These are phyloP conservation scores for Trichosporon inkin DNA, from an alignment of 1,284 basidiomycete species.

Conservation along the genomic window DNA sequence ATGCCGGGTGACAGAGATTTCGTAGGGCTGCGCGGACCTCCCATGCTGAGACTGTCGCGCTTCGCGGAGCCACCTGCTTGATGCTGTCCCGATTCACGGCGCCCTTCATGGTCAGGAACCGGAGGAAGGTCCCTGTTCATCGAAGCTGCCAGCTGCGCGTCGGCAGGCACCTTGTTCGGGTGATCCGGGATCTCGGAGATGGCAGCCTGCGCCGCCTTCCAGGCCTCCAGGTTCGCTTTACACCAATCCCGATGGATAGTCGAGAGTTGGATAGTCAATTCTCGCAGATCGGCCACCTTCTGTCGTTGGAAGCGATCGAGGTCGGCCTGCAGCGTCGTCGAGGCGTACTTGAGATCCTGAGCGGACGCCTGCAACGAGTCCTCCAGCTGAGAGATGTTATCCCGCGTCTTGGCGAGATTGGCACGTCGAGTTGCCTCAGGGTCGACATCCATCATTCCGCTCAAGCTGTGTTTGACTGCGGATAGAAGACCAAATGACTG, in stretches of 20 bases:
- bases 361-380: slow-evolving; percentile 83
- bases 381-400: slow-evolving; percentile 89
- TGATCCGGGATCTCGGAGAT: slow-evolving; percentile 84
- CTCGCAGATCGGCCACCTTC: slow-evolving; percentile 90
- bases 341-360: slow-evolving; percentile 91
- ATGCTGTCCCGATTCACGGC: neutral
- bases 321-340: slow-evolving; percentile 93
- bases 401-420: slow-evolving; percentile 87
- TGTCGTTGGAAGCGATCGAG: slow-evolving; percentile 97
- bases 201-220: slow-evolving; percentile 91
- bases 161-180: slow-evolving; percentile 59
- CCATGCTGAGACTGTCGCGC: slow-evolving; percentile 1
- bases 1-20: slow-evolving; percentile 1
- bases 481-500: slow-evolving; percentile 78
- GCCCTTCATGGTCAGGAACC: slow-evolving; percentile 4
- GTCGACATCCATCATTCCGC: slow-evolving; percentile 98
- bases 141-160: slow-evolving; percentile 7
- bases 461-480: slow-evolving; percentile 88
- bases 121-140: slow-evolving; percentile 23
- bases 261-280: slow-evolving; percentile 87
- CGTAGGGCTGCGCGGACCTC: neutral
- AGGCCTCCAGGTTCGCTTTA: slow-evolving; percentile 91
- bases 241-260: slow-evolving; percentile 92
- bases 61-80: neutral
- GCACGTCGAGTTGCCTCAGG: slow-evolving; percentile 91